These are phyloP conservation scores for Triticum aestivum DNA, from an alignment of 176 grass and related monocot genomes.

Conservation along the genomic window IWGSC_CS_RefSeq_v2.1 NC_057809.1:165007909-165008408, in stretches of 20 bases:
- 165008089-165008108: slow-evolving; percentile 64
- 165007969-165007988: slow-evolving; percentile 67
- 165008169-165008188: slow-evolving; percentile 64
- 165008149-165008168: slow-evolving; percentile 60
- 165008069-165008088: slow-evolving; percentile 80
- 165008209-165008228: slow-evolving; percentile 45
- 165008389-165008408: slow-evolving; percentile 3
- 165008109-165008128: slow-evolving; percentile 67
- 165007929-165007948: slow-evolving; percentile 47
- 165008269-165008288: slow-evolving; percentile 44
- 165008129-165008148: slow-evolving; percentile 58
- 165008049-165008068: slow-evolving; percentile 56
- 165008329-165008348: slow-evolving; percentile 9
- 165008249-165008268: slow-evolving; percentile 46
- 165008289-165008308: slow-evolving; percentile 77
- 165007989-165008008: slow-evolving; percentile 53
- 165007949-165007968: slow-evolving; percentile 55
- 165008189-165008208: slow-evolving; percentile 52
- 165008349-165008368: slow-evolving; percentile 4
- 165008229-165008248: slow-evolving; percentile 32
- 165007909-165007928: slow-evolving; percentile 58
- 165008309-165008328: slow-evolving; percentile 61
- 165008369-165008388: neutral
- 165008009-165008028: slow-evolving; percentile 66
- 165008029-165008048: slow-evolving; percentile 34